Percentiles rank a stretch among this genome's conserved stretches.
Evolutionary conservation across 306 rosid genomes (phyloP).

Genomic region (Inga oerstediana): DNA sequence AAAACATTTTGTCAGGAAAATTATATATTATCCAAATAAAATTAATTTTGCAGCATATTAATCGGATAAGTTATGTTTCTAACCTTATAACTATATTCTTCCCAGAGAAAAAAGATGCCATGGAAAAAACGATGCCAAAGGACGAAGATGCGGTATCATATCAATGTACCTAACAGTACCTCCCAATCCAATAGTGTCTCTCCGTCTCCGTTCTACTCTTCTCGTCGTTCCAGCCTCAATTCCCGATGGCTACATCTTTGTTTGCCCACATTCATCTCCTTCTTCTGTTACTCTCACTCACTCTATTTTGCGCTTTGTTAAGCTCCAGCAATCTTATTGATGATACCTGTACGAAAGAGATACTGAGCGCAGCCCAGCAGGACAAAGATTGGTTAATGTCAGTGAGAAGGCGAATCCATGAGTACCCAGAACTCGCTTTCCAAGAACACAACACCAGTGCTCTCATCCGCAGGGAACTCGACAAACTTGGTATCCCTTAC

Average conservation of each 20-base stretch:
- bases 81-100: no score
- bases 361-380: slow-evolving; percentile 48
- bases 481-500: slow-evolving; percentile 54
- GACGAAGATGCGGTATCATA: not conserved
- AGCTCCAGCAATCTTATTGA: slow-evolving; percentile 1
- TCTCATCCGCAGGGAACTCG: slow-evolving; percentile 61
- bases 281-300: slow-evolving; percentile 20
- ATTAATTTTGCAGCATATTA: no score
- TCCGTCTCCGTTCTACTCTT: not conserved
- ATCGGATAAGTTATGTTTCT: no score
- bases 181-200: not conserved
- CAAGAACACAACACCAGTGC: slow-evolving; percentile 73
- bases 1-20: no score
- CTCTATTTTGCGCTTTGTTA: slow-evolving; percentile 12
- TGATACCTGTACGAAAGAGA: slow-evolving; percentile 38
- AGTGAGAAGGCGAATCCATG: slow-evolving; percentile 67
- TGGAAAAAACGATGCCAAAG: not conserved
- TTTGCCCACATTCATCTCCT: slow-evolving; percentile 18
- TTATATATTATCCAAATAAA: no score
- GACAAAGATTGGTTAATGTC: slow-evolving; percentile 64
- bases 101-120: no score
- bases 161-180: not conserved
- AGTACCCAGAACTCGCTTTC: slow-evolving; percentile 69
- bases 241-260: slow-evolving; percentile 26
- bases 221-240: not conserved